Evolutionary conservation across 176 grass and related monocot genomes (phyloP), one percentile per base, ranked within the genome.

Genomic region (Carex scoparia): DNA sequence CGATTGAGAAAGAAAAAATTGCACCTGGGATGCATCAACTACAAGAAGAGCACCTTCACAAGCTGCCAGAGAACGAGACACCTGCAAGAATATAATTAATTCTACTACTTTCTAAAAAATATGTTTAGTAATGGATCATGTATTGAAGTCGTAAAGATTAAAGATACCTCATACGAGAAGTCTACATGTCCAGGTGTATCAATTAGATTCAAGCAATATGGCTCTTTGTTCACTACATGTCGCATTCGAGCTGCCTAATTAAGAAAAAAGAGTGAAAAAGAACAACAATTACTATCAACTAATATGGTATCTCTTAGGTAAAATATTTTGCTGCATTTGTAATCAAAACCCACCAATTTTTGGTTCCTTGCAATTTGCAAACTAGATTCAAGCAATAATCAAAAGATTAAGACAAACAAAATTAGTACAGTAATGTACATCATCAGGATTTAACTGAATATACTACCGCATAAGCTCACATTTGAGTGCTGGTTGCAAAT

Each of bases 1-100:
- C 80, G 84, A 85, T 81, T 85, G 89, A 80, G 49, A 57, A 85
- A 87, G 70, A 87, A 93, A 90, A 86, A 93, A 90, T 33, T 92
- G 91, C 89, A 98, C 95, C 95, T 98, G 95, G 88, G 95, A 98
- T 86, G 95, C 95, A 84, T 98, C 95, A 82, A 98, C 91, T 27
- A 98, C 92, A 66, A 98, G 91, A 84, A 98, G 91, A 73, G 92
- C 95, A 76, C 95, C 95, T 90, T 98, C 95, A 89, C 92, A 98
- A 85, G 95, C 95, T 38, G 92, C 95, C 87, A 98, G 95, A 64
- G 95, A 98, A 83, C 95, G 95, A 82, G 95, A 98, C 70, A 98
- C 95, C 95, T 98, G 86, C 79, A 86, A 85, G 14, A 72, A 92
- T 65, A 67, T 8, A 76, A 80, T 80, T 13, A 82, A 30, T 64